Evolutionary conservation across 1,139 yeast genomes (phyloP).

Genomic region (Arxiozyma heterogenica): DNA sequence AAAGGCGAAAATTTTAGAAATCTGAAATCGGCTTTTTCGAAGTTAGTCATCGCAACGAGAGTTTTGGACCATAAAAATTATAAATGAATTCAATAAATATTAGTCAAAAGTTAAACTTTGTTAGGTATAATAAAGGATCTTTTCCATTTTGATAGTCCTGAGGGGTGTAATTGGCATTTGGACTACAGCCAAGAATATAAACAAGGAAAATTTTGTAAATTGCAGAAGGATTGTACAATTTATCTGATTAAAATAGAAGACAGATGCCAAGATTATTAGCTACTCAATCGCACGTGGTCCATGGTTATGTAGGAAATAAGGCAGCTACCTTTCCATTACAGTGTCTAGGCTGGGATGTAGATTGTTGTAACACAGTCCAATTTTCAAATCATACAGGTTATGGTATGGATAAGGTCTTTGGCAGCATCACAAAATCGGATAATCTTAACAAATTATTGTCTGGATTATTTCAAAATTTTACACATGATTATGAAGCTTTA

Average conservation of each 20-base stretch:
- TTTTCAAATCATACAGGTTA: constrained; percentile 65
- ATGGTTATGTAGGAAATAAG: constrained; percentile 59
- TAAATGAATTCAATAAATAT: too few species aligned
- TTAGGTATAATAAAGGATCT: background rate
- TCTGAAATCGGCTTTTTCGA: background rate
- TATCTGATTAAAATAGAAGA: background rate
- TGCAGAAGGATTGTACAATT: background rate
- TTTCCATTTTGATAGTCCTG: background rate
- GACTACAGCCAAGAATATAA: background rate
- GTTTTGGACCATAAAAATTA: background rate
- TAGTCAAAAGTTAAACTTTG: background rate
- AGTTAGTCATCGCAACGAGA: background rate
- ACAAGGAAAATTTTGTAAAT: too few species aligned
- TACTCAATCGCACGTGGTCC: constrained; percentile 61
- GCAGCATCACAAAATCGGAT: constrained; percentile 28
- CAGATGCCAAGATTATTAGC: constrained; percentile 24
- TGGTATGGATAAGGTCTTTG: constrained; percentile 37
- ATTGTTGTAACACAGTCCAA: constrained; percentile 53
- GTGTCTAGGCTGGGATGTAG: constrained; percentile 59
- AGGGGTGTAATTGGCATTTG: background rate
- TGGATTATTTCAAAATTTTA: constrained; percentile 30
- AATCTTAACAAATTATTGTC: constrained; percentile 28
- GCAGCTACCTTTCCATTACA: constrained; percentile 60
- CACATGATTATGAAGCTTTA: constrained; percentile 38
- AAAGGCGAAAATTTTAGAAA: background rate